Base-by-base conservation (phyloP, 495 filamentous ascomycete genomes). In the Endocarpon pusillum region DNA sequence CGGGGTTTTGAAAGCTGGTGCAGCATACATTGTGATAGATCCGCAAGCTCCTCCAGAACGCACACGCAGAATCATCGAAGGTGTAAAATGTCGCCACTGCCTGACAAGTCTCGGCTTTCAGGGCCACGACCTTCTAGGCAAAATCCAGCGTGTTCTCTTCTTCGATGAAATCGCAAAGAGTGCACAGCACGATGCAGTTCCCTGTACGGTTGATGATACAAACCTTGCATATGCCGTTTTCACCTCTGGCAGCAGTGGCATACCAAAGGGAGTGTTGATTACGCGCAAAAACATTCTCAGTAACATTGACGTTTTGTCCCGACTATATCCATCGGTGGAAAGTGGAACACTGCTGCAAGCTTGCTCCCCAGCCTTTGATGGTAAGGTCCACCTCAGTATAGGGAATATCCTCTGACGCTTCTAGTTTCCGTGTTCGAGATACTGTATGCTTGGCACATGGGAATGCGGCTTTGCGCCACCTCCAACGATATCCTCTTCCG, bases 391-490 rank as follows among this genome's bases (percentile, higher is more conserved):
- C 36, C 26, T 11, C 3, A 21, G 28, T 33, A 10, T 42, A 2
- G n/a, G n/a, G 18, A 18, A 6, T 35, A 9, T 33, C n/a, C 40
- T 52, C 22, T n/a, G 44, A 26, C 10, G 11, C 4, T 4, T 5
- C 8, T 32, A 62, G 73, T 81, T 12, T 82, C 77, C 1, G 75
- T 87, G 1, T 82, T 83, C 41, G 81, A 85, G 40, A 75, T 83
- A 11, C 82, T 86, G 44, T 83, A 79, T 38, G 52, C 81, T 7
- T 85, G 77, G 80, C 62, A 63, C 16, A 60, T 60, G 21, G 78
- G 77, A n/a, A 74, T 81, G 53, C 73, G 70, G 38, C 57, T 87
- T 16, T 85, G 75, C 45, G 69, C 77, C 3, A 71, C 65, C 7
- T 62, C 64, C 3, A 78, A 78, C 32, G 71, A 80, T 38, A 54